Percentiles rank a stretch among this genome's conserved stretches.
phyloP scores from a whole-genome alignment of 164 flowering plant species.

The Kingdonia uniflora region DNA sequence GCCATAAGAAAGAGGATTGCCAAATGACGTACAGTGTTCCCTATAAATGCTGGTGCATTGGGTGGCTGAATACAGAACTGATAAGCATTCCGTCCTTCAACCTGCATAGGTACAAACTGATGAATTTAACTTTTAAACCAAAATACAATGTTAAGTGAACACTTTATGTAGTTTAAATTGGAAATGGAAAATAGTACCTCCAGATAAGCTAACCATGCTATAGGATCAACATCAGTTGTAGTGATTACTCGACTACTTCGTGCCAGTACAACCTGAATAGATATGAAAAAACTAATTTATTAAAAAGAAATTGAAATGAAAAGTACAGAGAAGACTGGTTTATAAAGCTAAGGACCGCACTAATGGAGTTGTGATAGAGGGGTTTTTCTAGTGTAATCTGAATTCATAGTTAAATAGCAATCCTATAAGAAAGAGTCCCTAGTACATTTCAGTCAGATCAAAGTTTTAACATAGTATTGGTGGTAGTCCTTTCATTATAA shows the following conservation, averaged over 20 bases:
- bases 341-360: too few relatives aligned
- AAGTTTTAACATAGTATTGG: too few relatives aligned
- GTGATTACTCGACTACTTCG: constrained; percentile 65
- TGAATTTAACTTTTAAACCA: background rate
- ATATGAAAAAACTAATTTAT: constrained; percentile 7
- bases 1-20: too few relatives aligned
- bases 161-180: background rate
- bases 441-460: too few relatives aligned
- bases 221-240: constrained; percentile 56
- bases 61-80: constrained; percentile 95
- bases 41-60: constrained; percentile 81
- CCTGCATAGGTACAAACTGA: constrained; percentile 25
- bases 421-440: too few relatives aligned
- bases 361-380: too few relatives aligned
- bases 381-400: too few relatives aligned
- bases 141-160: background rate
- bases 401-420: too few relatives aligned
- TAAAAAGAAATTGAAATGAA: too few relatives aligned
- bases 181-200: constrained; percentile 36
- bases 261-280: constrained; percentile 84
- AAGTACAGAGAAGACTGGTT: too few relatives aligned
- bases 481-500: too few relatives aligned
- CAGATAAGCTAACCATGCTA: constrained; percentile 63
- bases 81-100: constrained; percentile 64
- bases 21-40: constrained; percentile 68